Base-by-base conservation (phyloP, 768 basidiomycete genomes). In the Lactarius tabidus region DNA sequence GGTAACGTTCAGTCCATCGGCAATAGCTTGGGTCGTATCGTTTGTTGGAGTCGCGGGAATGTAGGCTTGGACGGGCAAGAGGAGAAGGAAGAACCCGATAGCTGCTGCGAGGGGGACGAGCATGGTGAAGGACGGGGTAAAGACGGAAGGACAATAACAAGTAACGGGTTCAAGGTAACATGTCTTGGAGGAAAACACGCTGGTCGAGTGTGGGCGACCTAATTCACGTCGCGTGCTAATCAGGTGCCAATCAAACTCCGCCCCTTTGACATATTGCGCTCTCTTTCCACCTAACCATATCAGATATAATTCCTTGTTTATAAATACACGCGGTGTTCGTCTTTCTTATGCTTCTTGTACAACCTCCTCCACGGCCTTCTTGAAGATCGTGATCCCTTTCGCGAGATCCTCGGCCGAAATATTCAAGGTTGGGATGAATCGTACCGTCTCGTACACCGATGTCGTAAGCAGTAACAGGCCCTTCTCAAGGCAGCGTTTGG, bases 381-480 rank as follows among this genome's bases (percentile, higher is more conserved):
- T 78, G 74, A 93, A 92, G 31, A 91, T 86, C 43, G 74, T 71
- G 64, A 79, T 79, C 0, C 90, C 90, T 72, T 86, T 85, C 70
- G 76, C 80, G 78, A 97, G 77, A 73, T 98, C 93, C 73, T 81
- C 83, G 75, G 84, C 75, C 28, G 82, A 84, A 67, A 96, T 84
- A 73, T 93, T 95, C 71, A 98, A 76, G 18, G 96, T 85, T 5
- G 96, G 96, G 71, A 98, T 98, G 80, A 98, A 97, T 72, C 95
- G 81, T 64, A 97, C 79, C 17, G 89, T 89, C 74, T 95, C 90
- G 74, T 90, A 95, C 29, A 91, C 81, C 58, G 90, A 92, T 29
- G 95, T 97, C 15, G 95, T 96, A 64, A 98, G 79, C 45, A 96
- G 84, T 57, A 97, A 74, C 79, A 98, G 76, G 26, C 91, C 93